phyloP scores from a whole-genome alignment of 495 filamentous ascomycete species.

The Podospora pseudopauciseta region DNA sequence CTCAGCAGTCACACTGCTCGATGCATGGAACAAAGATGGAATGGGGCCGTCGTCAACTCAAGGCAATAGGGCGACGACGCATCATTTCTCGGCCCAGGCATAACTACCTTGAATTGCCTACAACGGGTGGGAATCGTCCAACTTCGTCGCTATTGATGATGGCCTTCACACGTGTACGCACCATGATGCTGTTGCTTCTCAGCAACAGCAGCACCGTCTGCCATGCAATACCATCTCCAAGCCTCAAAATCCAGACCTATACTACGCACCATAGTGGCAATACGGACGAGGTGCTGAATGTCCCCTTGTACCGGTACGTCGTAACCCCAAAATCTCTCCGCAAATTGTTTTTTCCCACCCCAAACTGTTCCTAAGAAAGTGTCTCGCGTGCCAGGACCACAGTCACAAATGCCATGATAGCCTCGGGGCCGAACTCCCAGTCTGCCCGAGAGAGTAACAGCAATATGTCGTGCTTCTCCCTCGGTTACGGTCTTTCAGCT shows the following conservation, averaged over 20 bases:
- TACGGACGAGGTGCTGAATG: neutral
- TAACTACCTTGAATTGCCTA: neutral
- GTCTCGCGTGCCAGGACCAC: neutral
- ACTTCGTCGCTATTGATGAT: neutral
- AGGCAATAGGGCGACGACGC: neutral
- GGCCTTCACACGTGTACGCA: neutral
- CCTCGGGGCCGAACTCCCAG: neutral
- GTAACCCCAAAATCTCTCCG: slow-evolving; percentile 9
- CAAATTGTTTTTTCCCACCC: neutral
- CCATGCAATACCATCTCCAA: neutral
- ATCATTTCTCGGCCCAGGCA: neutral
- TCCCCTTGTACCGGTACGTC: slow-evolving; percentile 6
- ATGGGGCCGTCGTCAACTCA: neutral
- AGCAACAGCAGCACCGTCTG: neutral
- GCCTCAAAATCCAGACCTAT: neutral
- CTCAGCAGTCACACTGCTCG: slow-evolving; percentile 1
- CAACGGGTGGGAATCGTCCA: neutral
- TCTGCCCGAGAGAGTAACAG: neutral
- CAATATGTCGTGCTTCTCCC: slow-evolving; percentile 6
- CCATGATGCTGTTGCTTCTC: neutral
- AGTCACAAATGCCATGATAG: neutral
- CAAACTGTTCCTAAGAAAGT: neutral
- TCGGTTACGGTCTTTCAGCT: slow-evolving; percentile 18
- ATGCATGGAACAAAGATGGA: slow-evolving; percentile 2
- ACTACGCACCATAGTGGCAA: neutral